Evolutionary conservation across 2,329 filamentous ascomycete genomes (phyloP).

Genomic region (Aspergillus vadensis): DNA sequence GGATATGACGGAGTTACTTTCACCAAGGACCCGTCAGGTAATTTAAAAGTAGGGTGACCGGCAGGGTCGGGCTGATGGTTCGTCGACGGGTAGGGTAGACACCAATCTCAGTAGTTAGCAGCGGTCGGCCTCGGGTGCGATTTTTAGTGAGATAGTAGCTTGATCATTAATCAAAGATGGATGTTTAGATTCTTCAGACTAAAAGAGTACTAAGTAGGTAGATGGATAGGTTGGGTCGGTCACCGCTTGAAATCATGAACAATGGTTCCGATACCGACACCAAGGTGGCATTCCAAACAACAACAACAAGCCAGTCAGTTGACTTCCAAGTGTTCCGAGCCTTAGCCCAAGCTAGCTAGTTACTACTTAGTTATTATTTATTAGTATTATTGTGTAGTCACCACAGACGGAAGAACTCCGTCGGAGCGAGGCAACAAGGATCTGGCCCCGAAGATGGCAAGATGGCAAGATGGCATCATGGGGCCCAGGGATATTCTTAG

Average conservation of each 20-base stretch:
- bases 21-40: neutral
- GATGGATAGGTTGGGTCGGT: no score
- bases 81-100: neutral
- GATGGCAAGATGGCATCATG: neutral
- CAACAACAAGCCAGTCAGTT: constrained; percentile 1
- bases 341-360: neutral
- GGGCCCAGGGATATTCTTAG: neutral
- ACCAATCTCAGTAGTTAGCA: neutral
- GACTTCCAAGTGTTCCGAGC: neutral
- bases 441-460: neutral
- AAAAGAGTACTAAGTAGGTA: no score
- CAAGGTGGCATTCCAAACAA: neutral
- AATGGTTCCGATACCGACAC: neutral
- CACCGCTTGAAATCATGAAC: neutral
- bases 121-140: neutral
- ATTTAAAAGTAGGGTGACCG: constrained; percentile 2
- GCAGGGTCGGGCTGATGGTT: neutral
- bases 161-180: no score
- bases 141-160: neutral
- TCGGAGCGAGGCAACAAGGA: neutral
- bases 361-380: no score
- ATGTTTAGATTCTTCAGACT: no score
- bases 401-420: constrained; percentile 12
- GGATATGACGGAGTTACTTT: constrained; percentile 1
- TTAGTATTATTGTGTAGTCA: no score